Conservation (phyloP, 306 rosid species). For the cucumber (Cucumis sativus) region Cucumber_9930_V3 NC_026657.2:16595501-16596000, state of each 20-base stretch:
- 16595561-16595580: conserved; percentile 66
- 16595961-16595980: conserved; percentile 45
- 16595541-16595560: conserved; percentile 82
- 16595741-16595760: neutral
- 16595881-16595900: conserved; percentile 53
- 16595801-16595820: conserved; percentile 48
- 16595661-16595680: conserved; percentile 79
- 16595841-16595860: conserved; percentile 60
- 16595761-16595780: neutral
- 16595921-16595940: conserved; percentile 66
- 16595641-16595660: conserved; percentile 65
- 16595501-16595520: conserved; percentile 67
- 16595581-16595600: conserved; percentile 95
- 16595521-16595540: conserved; percentile 55
- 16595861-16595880: conserved; percentile 37
- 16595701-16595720: conserved; percentile 42
- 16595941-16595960: conserved; percentile 58
- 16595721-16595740: neutral
- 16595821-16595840: conserved; percentile 68
- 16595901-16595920: conserved; percentile 73
- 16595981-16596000: conserved; percentile 86
- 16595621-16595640: conserved; percentile 65
- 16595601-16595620: conserved; percentile 86
- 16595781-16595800: conserved; percentile 34
- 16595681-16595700: conserved; percentile 74